phyloP scores from a whole-genome alignment of 2,329 filamentous ascomycete species.

The Pseudocercospora macadamiae region DNA sequence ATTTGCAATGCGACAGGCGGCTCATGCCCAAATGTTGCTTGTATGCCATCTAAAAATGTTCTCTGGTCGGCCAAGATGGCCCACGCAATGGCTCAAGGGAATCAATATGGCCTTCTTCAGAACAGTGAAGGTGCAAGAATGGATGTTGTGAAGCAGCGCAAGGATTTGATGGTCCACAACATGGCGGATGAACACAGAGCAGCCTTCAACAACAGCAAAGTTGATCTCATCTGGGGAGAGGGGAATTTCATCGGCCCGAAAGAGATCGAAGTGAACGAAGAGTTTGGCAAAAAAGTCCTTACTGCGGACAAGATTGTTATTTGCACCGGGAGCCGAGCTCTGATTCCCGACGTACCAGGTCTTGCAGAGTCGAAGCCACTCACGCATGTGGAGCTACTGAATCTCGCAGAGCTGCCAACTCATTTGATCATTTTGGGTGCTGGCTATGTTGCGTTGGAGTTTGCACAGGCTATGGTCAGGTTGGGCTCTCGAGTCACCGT shows the following conservation, averaged over 20 bases:
- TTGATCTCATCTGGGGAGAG: slow-evolving; percentile 12
- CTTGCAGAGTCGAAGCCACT: slow-evolving; percentile 3
- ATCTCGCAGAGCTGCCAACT: slow-evolving; percentile 3
- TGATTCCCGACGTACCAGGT: slow-evolving; percentile 7
- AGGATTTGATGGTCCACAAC: slow-evolving; percentile 7
- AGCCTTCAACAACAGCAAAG: neutral
- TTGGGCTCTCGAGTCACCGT: slow-evolving; percentile 13
- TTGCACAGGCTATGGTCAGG: slow-evolving; percentile 11
- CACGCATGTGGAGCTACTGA: slow-evolving; percentile 12
- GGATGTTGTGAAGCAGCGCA: slow-evolving; percentile 5
- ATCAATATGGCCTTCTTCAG: slow-evolving; percentile 1
- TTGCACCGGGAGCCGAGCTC: slow-evolving; percentile 8
- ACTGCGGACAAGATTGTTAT: slow-evolving; percentile 12
- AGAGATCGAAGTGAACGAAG: slow-evolving; percentile 2
- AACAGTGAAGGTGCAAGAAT: neutral
- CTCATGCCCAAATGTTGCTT: slow-evolving; percentile 19
- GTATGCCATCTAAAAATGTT: slow-evolving; percentile 15
- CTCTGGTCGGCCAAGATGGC: slow-evolving; percentile 11
- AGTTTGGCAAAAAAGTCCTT: neutral
- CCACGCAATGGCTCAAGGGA: neutral
- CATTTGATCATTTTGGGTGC: slow-evolving; percentile 18
- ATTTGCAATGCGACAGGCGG: no score
- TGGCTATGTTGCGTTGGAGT: slow-evolving; percentile 17
- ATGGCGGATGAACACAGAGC: neutral
- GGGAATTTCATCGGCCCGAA: slow-evolving; percentile 6